Evolutionary conservation across 768 basidiomycete genomes (phyloP).

Genomic region (Podaxis sp.): DNA sequence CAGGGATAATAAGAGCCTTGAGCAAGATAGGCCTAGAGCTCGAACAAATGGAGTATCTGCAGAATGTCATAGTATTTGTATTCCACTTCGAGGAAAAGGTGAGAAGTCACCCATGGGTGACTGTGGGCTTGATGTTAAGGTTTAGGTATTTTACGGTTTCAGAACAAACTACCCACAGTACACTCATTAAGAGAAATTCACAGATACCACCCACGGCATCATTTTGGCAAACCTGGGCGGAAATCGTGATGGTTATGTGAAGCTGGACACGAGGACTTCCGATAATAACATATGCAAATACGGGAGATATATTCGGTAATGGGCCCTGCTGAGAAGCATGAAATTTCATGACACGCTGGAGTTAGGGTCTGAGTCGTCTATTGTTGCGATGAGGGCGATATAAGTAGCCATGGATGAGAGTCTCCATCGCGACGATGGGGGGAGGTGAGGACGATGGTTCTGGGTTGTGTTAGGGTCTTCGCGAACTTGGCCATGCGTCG

Average conservation of each 20-base stretch:
- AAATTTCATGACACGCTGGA: not conserved
- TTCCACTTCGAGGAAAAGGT: too few species aligned
- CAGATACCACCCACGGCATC: too few species aligned
- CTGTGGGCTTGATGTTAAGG: too few species aligned
- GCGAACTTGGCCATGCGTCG: not conserved
- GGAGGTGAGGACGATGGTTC: not conserved
- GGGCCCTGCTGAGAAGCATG: not conserved
- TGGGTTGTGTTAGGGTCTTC: not conserved
- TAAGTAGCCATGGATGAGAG: not conserved
- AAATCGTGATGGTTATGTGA: not conserved
- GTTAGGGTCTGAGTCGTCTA: not conserved
- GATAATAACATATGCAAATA: not conserved
- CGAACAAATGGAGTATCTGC: too few species aligned
- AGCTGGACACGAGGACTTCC: not conserved
- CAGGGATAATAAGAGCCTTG: too few species aligned
- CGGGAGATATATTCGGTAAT: not conserved
- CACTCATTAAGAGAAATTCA: too few species aligned
- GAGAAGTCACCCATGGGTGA: too few species aligned
- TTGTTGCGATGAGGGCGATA: too few species aligned
- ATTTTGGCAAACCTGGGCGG: not conserved
- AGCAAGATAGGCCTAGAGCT: too few species aligned
- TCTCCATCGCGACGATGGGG: not conserved
- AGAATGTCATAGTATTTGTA: too few species aligned
- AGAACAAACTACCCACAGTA: too few species aligned
- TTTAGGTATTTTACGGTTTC: too few species aligned